Conservation (phyloP, 352 stramenopile species). For the Pythium coloratum region DNA sequence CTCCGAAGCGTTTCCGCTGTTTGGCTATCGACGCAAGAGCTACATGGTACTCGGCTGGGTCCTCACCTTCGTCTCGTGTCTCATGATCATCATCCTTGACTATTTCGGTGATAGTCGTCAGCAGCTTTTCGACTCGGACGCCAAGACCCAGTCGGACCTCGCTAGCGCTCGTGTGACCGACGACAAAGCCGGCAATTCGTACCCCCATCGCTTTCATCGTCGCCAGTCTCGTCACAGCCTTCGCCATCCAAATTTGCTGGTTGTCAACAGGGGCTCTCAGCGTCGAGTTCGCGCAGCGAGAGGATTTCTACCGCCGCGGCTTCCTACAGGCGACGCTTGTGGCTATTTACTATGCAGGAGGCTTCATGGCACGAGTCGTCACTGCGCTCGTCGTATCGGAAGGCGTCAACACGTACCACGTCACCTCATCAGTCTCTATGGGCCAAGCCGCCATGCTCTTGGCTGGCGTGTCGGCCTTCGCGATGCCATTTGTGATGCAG, state of each 20-base stretch:
- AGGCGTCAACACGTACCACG: background rate
- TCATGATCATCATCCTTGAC: constrained; percentile 9
- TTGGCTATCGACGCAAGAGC: constrained; percentile 62
- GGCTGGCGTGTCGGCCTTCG: background rate
- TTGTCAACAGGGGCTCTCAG: constrained; percentile 12
- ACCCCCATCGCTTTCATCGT: constrained; percentile 5
- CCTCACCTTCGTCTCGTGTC: constrained; percentile 13
- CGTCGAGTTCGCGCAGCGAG: constrained; percentile 31
- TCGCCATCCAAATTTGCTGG: constrained; percentile 26
- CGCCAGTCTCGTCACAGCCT: constrained; percentile 12
- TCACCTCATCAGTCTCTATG: constrained; percentile 15
- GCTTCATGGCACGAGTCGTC: background rate
- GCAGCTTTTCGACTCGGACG: background rate
- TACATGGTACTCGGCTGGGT: constrained; percentile 72
- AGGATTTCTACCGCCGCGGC: constrained; percentile 24
- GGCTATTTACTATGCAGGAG: constrained; percentile 14
- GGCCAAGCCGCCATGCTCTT: constrained; percentile 11
- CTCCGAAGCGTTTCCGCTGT: constrained; percentile 59
- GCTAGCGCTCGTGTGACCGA: no score
- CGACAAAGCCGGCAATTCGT: background rate
- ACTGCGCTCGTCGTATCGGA: constrained; percentile 1
- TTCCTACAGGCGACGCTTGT: constrained; percentile 14
- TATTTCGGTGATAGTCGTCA: constrained; percentile 6
- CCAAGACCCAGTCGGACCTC: background rate
- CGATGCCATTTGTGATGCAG: constrained; percentile 14